A percentile compares a stretch with the other conserved stretches of the same genome.
phyloP scores from a whole-genome alignment of 225 moss, liverwort and hornwort genomes.

The Lunularia cruciata region DNA sequence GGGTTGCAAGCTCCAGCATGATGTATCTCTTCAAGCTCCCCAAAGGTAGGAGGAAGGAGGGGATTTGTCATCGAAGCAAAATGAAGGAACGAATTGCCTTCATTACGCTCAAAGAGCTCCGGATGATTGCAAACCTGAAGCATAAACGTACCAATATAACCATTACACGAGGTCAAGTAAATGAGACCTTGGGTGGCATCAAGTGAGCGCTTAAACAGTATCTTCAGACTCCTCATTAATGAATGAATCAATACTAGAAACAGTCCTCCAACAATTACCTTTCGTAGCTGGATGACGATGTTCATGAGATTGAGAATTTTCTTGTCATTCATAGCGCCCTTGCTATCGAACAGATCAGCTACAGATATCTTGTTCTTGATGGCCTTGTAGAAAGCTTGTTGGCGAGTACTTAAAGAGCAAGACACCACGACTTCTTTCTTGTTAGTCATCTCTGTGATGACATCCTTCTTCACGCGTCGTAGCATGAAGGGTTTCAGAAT shows the following conservation, averaged over 20 bases:
- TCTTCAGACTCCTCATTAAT: no score
- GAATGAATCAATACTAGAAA: not conserved
- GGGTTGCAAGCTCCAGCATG: conserved; percentile 77
- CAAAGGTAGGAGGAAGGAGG: conserved; percentile 72
- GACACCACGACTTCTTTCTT: conserved; percentile 87
- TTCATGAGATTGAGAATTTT: conserved; percentile 92
- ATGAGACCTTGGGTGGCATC: no score
- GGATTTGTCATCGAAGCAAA: conserved; percentile 59
- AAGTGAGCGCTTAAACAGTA: no score
- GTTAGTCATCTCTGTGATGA: conserved; percentile 90
- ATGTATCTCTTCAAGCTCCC: conserved; percentile 77
- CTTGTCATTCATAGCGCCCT: conserved; percentile 79
- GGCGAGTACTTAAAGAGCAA: conserved; percentile 76
- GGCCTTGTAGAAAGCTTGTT: conserved; percentile 87
- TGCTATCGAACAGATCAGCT: conserved; percentile 78
- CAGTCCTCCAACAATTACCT: conserved; percentile 42
- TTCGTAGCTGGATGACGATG: conserved; percentile 89
- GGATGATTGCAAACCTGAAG: conserved; percentile 94
- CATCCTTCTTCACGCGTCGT: conserved; percentile 90
- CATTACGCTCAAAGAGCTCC: conserved; percentile 88
- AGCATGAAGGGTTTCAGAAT: conserved; percentile 93
- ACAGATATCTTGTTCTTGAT: conserved; percentile 91
- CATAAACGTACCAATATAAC: not conserved
- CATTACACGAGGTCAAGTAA: no score
- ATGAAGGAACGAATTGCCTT: conserved; percentile 80